phyloP scores from a whole-genome alignment of 2,329 filamentous ascomycete species.

The Xylariaceae sp. region DNA sequence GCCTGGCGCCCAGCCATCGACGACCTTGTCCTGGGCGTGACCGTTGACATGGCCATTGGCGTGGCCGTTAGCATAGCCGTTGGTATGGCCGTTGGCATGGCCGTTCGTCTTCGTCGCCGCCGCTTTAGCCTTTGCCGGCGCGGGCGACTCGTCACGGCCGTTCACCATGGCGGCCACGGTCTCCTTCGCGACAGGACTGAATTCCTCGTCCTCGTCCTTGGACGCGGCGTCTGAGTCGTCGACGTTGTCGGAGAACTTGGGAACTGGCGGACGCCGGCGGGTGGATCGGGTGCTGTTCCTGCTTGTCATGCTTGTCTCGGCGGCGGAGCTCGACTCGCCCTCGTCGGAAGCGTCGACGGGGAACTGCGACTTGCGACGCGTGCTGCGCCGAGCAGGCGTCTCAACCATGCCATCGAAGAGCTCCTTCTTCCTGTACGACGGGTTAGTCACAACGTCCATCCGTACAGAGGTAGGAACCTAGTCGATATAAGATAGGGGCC shows the following conservation, averaged over 20 bases:
- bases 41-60: conserved; percentile 8
- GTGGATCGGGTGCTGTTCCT: conserved; percentile 24
- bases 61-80: conserved; percentile 14
- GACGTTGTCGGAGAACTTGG: conserved; percentile 45
- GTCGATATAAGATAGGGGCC: background rate
- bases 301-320: conserved; percentile 29
- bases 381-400: conserved; percentile 42
- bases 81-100: conserved; percentile 19
- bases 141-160: conserved; percentile 14
- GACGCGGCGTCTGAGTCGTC: conserved; percentile 33
- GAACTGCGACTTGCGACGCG: conserved; percentile 43
- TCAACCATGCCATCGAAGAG: conserved; percentile 55
- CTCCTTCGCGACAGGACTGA: conserved; percentile 21
- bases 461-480: background rate
- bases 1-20: conserved; percentile 53
- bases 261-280: conserved; percentile 37
- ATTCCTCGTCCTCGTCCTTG: conserved; percentile 18
- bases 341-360: conserved; percentile 40
- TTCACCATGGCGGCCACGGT: conserved; percentile 15
- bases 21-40: conserved; percentile 26
- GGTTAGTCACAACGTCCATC: background rate
- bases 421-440: conserved; percentile 47
- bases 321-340: conserved; percentile 40
- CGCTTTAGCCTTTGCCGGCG: conserved; percentile 3
- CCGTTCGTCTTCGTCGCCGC: conserved; percentile 1